Percentiles rank a stretch among this genome's conserved stretches.
phyloP scores from a whole-genome alignment of 2,329 filamentous ascomycete species.

The Graphium sp. region DNA sequence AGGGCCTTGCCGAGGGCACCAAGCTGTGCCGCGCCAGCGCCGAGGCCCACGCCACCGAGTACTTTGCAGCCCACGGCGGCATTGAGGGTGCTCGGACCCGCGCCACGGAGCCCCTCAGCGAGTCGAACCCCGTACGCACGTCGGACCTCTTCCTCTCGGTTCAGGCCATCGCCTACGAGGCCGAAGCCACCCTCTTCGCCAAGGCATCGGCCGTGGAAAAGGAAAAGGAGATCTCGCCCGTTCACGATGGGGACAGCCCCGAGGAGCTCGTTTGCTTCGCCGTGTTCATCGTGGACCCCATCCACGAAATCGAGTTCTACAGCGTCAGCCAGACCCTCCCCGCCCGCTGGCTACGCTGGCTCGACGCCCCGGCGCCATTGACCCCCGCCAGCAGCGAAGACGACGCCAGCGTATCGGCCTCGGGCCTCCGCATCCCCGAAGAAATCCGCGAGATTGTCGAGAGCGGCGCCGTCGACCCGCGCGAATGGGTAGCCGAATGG shows the following conservation, averaged over 20 bases:
- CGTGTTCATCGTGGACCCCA: conserved; percentile 68
- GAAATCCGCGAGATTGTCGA: conserved; percentile 79
- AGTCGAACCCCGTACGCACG: conserved; percentile 77
- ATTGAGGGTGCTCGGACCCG: conserved; percentile 65
- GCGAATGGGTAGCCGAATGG: conserved; percentile 97
- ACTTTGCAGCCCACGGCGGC: conserved; percentile 63
- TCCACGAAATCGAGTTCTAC: conserved; percentile 79
- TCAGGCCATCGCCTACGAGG: conserved; percentile 60
- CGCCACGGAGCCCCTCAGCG: conserved; percentile 62
- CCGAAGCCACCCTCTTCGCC: conserved; percentile 52
- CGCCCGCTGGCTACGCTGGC: conserved; percentile 75
- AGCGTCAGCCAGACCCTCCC: conserved; percentile 73
- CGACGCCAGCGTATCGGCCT: conserved; percentile 21
- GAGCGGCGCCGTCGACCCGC: conserved; percentile 62
- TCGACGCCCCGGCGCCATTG: conserved; percentile 54
- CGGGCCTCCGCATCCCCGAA: conserved; percentile 31
- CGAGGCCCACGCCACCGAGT: conserved; percentile 74
- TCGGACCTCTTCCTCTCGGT: conserved; percentile 94
- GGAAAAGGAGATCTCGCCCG: conserved; percentile 34
- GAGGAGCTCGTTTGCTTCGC: conserved; percentile 58
- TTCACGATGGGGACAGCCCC: conserved; percentile 30
- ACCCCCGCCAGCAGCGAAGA: conserved; percentile 36
- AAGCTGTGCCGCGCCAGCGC: conserved; percentile 83
- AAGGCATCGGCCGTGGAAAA: conserved; percentile 32
- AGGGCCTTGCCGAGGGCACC: conserved; percentile 69